Percentiles rank a stretch among this genome's conserved stretches.
These are phyloP conservation scores for Leccinum pachyderme DNA, from an alignment of 1,284 basidiomycete genomes.

Conservation along the genomic window DNA sequence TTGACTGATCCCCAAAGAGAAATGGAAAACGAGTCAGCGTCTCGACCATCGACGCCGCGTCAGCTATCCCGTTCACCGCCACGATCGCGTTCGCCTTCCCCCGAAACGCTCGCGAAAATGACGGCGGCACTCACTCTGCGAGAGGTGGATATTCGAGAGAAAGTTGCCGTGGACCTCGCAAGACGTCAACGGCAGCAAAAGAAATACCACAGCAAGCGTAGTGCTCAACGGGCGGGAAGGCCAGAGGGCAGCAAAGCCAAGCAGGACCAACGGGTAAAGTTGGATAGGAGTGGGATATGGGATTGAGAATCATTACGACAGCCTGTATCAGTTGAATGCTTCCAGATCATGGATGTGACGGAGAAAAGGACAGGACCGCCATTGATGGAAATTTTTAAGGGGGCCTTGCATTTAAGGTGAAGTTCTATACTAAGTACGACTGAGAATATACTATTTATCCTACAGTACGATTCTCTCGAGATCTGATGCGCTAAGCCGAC, in stretches of 20 bases:
- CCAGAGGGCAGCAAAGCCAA: conserved; percentile 85
- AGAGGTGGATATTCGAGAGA: conserved; percentile 46
- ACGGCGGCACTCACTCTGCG: conserved; percentile 31
- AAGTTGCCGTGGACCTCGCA: conserved; percentile 62
- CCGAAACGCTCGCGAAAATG: conserved; percentile 36
- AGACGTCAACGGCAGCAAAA: conserved; percentile 65
- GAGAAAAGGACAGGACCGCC: conserved; percentile 5
- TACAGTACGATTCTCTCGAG: conserved; percentile 12
- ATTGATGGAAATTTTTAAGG: not conserved
- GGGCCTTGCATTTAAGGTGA: not conserved
- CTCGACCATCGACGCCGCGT: conserved; percentile 26
- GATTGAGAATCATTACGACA: conserved; percentile 33
- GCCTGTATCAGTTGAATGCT: not conserved
- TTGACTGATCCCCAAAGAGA: conserved; percentile 21
- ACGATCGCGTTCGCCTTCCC: conserved; percentile 43
- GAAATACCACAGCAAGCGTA: conserved; percentile 74
- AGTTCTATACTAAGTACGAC: conserved; percentile 13
- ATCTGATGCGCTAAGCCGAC: not conserved
- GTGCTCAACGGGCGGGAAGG: conserved; percentile 63
- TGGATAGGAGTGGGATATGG: conserved; percentile 65
- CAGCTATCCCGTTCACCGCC: conserved; percentile 46
- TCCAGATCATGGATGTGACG: conserved; percentile 7
- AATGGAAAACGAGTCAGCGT: conserved; percentile 30
- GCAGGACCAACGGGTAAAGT: conserved; percentile 63
- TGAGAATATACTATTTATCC: conserved; percentile 20